phyloP scores from a whole-genome alignment of 2,329 filamentous ascomycete species.

The Anthostomella pinea region DNA sequence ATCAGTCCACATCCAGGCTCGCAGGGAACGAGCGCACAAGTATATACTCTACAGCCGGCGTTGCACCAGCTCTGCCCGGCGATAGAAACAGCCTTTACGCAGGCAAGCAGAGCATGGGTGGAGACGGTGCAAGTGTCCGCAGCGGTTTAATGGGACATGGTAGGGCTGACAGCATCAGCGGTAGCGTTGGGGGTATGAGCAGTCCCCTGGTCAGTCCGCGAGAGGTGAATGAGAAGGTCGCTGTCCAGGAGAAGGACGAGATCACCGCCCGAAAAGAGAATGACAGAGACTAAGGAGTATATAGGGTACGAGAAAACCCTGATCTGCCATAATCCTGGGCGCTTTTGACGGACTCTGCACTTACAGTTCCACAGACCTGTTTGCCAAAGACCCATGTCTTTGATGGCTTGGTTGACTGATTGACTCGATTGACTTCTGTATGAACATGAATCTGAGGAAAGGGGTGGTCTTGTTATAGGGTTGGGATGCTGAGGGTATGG shows the following conservation, averaged over 20 bases:
- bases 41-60: conserved; percentile 75
- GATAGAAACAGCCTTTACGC: conserved; percentile 83
- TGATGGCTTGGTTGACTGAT: background rate
- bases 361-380: too few relatives aligned
- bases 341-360: too few relatives aligned
- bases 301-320: too few relatives aligned
- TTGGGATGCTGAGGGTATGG: too few relatives aligned
- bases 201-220: conserved; percentile 62
- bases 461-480: too few relatives aligned
- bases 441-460: background rate
- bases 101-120: conserved; percentile 48
- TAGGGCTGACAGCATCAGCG: conserved; percentile 76
- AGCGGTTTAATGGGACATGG: conserved; percentile 76
- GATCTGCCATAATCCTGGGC: too few relatives aligned
- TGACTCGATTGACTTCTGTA: background rate
- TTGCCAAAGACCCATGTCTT: too few relatives aligned
- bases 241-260: conserved; percentile 30
- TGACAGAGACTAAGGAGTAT: conserved; percentile 17
- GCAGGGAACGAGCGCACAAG: conserved; percentile 64
- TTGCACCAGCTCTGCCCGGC: conserved; percentile 62
- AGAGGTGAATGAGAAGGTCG: conserved; percentile 37
- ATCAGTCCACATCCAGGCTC: conserved; percentile 43
- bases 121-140: conserved; percentile 73
- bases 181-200: conserved; percentile 63
- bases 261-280: conserved; percentile 15